These are phyloP conservation scores for Kodamaea kaohsiungensis DNA, from an alignment of 805 yeast genomes.

Conservation along the genomic window DNA sequence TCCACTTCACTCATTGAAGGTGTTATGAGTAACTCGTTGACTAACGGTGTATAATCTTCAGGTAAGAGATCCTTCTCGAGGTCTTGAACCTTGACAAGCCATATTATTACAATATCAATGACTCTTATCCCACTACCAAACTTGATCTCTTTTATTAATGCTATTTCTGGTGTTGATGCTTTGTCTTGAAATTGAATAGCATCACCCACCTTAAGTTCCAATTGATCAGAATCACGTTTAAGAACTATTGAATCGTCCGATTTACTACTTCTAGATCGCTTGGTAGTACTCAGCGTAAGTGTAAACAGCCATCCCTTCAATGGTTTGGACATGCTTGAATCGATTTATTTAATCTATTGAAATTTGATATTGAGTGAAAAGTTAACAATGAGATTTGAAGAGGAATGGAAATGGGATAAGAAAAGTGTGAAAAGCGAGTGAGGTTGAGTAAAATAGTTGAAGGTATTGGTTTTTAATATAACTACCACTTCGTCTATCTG, in stretches of 20 bases:
- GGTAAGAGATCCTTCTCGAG: constrained; percentile 25
- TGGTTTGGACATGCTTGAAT: constrained; percentile 1
- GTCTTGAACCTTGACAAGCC: constrained; percentile 48
- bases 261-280: constrained; percentile 1
- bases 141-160: constrained; percentile 50
- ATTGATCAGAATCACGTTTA: constrained; percentile 37
- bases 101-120: constrained; percentile 49
- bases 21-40: constrained; percentile 57
- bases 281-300: neutral
- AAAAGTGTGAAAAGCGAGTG: neutral
- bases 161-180: constrained; percentile 38
- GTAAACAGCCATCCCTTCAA: constrained; percentile 6
- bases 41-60: constrained; percentile 11
- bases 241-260: constrained; percentile 14
- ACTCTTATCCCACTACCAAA: constrained; percentile 48
- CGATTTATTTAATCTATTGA: neutral
- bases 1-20: constrained; percentile 48
- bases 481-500: no score
- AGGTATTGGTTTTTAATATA: no score
- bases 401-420: neutral
- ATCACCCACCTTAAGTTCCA: constrained; percentile 55
- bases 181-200: constrained; percentile 43
- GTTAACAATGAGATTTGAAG: neutral
- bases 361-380: neutral
- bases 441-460: neutral